Evolutionary conservation across 371 early-diverging fungal species (phyloP).

Genomic region (Enteropsectra breve): DNA sequence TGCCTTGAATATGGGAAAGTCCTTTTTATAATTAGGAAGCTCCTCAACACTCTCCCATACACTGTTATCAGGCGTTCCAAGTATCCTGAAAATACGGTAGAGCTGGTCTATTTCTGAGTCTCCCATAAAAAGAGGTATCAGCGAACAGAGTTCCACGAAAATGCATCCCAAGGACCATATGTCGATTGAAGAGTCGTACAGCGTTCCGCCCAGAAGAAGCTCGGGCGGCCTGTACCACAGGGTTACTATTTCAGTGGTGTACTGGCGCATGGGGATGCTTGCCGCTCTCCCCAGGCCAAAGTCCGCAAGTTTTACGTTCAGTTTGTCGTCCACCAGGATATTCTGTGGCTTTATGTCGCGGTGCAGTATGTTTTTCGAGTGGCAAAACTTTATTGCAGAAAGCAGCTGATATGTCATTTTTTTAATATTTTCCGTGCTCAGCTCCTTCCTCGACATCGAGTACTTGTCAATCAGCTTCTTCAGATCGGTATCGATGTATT

Average conservation of each 20-base stretch:
- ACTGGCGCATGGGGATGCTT: slow-evolving; percentile 52
- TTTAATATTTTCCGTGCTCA: slow-evolving; percentile 20
- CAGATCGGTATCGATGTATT: slow-evolving; percentile 93
- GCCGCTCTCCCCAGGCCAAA: slow-evolving; percentile 58
- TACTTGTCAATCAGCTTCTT: slow-evolving; percentile 75
- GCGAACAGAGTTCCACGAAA: slow-evolving; percentile 90
- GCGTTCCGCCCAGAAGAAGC: slow-evolving; percentile 53
- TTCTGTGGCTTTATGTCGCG: slow-evolving; percentile 73
- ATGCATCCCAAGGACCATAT: slow-evolving; percentile 97
- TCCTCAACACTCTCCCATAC: slow-evolving; percentile 79
- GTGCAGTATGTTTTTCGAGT: slow-evolving; percentile 88
- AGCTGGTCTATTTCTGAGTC: slow-evolving; percentile 96
- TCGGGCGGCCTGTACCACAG: slow-evolving; percentile 61
- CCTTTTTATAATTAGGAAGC: slow-evolving; percentile 67
- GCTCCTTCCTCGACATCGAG: slow-evolving; percentile 58
- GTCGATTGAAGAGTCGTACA: slow-evolving; percentile 64
- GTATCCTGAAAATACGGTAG: slow-evolving; percentile 93
- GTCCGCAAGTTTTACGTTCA: slow-evolving; percentile 58
- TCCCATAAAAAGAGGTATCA: slow-evolving; percentile 89
- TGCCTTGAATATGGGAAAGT: slow-evolving; percentile 58
- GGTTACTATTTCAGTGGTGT: slow-evolving; percentile 58
- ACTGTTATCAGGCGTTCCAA: slow-evolving; percentile 87
- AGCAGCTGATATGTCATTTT: slow-evolving; percentile 73
- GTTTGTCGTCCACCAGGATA: slow-evolving; percentile 57
- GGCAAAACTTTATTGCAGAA: slow-evolving; percentile 91